Evolutionary conservation across 108 stramenopile species (phyloP).

Genomic region (Conticribra guillardii): DNA sequence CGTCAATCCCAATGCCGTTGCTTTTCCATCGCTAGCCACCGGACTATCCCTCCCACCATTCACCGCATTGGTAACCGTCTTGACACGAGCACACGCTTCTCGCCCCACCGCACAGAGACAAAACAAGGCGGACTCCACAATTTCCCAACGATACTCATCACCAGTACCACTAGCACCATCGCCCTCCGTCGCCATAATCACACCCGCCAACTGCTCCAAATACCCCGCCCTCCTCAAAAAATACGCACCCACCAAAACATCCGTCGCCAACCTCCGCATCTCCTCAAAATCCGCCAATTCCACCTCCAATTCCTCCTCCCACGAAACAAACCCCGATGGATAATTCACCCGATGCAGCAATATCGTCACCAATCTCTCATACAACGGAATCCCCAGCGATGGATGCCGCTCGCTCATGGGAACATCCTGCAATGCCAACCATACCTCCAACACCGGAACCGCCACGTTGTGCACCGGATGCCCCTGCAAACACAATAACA

Average conservation of each 20-base stretch:
- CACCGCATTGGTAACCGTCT: constrained; percentile 23
- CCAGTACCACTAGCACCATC: constrained; percentile 2
- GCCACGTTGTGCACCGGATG: constrained; percentile 55
- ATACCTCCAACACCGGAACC: constrained; percentile 56
- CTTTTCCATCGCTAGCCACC: constrained; percentile 32
- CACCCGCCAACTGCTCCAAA: constrained; percentile 35
- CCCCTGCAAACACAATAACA: constrained; percentile 56
- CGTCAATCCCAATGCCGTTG: constrained; percentile 41
- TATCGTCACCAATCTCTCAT: constrained; percentile 33
- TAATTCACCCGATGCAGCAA: constrained; percentile 47
- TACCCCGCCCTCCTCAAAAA: constrained; percentile 50
- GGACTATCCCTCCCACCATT: constrained; percentile 27
- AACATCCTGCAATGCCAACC: constrained; percentile 71
- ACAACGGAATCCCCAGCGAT: constrained; percentile 41
- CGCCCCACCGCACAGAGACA: constrained; percentile 40
- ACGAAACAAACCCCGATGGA: constrained; percentile 41
- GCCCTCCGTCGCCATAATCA: constrained; percentile 15
- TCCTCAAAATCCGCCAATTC: constrained; percentile 62
- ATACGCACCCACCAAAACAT: constrained; percentile 60
- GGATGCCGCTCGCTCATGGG: constrained; percentile 51
- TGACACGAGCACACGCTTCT: constrained; percentile 55
- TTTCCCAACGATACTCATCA: constrained; percentile 28
- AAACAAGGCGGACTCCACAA: constrained; percentile 50
- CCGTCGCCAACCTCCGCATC: constrained; percentile 54
- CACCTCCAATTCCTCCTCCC: constrained; percentile 64